Conservation (phyloP, 31 red algal species). For the Odonthalia washingtoniensis region DNA sequence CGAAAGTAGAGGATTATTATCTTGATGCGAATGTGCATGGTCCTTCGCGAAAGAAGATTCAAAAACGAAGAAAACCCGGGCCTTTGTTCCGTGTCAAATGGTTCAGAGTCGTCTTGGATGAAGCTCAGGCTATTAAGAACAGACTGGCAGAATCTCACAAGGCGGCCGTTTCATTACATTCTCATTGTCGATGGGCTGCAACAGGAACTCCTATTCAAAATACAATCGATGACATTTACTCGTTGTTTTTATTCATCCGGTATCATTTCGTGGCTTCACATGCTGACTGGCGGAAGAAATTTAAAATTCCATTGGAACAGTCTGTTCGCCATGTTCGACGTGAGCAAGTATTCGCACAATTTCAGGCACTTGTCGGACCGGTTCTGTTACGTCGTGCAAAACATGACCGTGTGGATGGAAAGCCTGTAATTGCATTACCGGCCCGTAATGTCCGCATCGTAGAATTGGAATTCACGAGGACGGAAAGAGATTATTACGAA, state of each 20-base stretch:
- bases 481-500: conserved; percentile 51
- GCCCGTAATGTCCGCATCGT: conserved; percentile 26
- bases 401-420: conserved; percentile 46
- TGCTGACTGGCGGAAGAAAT: conserved; percentile 46
- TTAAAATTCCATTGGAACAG: conserved; percentile 50
- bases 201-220: conserved; percentile 96
- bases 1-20: conserved; percentile 36
- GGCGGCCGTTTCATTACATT: conserved; percentile 49
- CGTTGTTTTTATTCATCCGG: conserved; percentile 74
- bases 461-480: conserved; percentile 40
- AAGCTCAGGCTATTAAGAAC: conserved; percentile 92
- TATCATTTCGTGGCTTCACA: conserved; percentile 56
- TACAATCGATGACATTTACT: conserved; percentile 83
- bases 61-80: conserved; percentile 20
- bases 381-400: conserved; percentile 64
- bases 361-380: conserved; percentile 55
- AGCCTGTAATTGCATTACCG: conserved; percentile 52
- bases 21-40: background rate
- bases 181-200: conserved; percentile 66
- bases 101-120: conserved; percentile 87
- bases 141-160: conserved; percentile 33
- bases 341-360: conserved; percentile 45
- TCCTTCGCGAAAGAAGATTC: conserved; percentile 37
- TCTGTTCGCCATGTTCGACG: background rate
- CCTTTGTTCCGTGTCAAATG: conserved; percentile 71